Evolutionary conservation across 2,329 filamentous ascomycete species (phyloP).

Genomic region (Exophiala phaeomuriformis): DNA sequence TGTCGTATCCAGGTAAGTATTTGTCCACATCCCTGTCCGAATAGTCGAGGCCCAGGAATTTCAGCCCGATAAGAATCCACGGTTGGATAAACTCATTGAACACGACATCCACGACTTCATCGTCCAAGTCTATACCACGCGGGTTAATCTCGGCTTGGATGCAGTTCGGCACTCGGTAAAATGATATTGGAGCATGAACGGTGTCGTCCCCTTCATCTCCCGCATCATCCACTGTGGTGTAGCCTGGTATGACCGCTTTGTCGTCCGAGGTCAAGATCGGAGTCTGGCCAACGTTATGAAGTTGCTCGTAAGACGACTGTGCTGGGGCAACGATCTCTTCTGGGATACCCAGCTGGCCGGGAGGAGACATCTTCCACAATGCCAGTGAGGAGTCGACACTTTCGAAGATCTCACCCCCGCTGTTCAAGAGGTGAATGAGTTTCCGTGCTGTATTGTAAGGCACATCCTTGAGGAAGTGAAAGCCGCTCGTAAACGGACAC

Average conservation of each 20-base stretch:
- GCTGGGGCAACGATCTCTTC: conserved; percentile 14
- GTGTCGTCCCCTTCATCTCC: conserved; percentile 86
- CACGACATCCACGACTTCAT: conserved; percentile 70
- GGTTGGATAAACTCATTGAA: conserved; percentile 87
- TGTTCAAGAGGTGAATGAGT: conserved; percentile 55
- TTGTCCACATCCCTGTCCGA: conserved; percentile 44
- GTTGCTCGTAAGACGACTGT: neutral
- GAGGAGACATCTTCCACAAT: conserved; percentile 35
- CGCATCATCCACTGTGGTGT: conserved; percentile 81
- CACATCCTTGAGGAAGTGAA: conserved; percentile 71
- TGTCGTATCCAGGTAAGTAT: conserved; percentile 47
- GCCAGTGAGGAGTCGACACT: conserved; percentile 33
- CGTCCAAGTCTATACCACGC: conserved; percentile 41
- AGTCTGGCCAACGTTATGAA: neutral
- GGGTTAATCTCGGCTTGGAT: conserved; percentile 62
- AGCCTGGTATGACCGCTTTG: conserved; percentile 56
- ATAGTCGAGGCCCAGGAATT: conserved; percentile 49
- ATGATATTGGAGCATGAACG: conserved; percentile 64
- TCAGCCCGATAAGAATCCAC: conserved; percentile 69
- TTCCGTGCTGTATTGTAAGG: conserved; percentile 67
- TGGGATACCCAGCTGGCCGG: conserved; percentile 36
- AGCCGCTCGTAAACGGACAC: conserved; percentile 76
- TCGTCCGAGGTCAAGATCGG: conserved; percentile 31
- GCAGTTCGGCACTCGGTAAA: conserved; percentile 75
- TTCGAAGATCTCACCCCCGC: conserved; percentile 46